A percentile compares a stretch with the other conserved stretches of the same genome.
Evolutionary conservation across 2,329 filamentous ascomycete species (phyloP).

Genomic region (Trichoderma oligosporum): DNA sequence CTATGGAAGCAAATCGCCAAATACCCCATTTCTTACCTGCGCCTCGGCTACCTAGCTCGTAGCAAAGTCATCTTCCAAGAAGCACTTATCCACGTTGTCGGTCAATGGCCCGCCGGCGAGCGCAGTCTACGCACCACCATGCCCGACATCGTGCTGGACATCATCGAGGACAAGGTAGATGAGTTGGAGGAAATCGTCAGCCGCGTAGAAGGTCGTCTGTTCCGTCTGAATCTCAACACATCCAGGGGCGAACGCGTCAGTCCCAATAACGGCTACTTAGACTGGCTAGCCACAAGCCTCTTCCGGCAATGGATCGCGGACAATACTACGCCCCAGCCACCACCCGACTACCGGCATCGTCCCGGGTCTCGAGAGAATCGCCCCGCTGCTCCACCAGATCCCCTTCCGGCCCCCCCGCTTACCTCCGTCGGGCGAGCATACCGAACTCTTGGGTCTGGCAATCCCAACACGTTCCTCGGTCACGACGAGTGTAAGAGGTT

Average conservation of each 20-base stretch:
- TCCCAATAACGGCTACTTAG: slow-evolving; percentile 74
- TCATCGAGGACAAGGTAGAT: slow-evolving; percentile 93
- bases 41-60: slow-evolving; percentile 79
- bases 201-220: slow-evolving; percentile 75
- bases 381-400: slow-evolving; percentile 33
- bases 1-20: slow-evolving; percentile 97
- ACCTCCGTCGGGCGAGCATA: slow-evolving; percentile 69
- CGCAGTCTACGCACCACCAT: slow-evolving; percentile 71
- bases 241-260: slow-evolving; percentile 76
- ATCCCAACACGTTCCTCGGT: slow-evolving; percentile 60
- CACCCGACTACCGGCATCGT: slow-evolving; percentile 31
- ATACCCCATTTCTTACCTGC: slow-evolving; percentile 88
- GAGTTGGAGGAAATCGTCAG: slow-evolving; percentile 81
- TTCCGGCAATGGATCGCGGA: slow-evolving; percentile 94
- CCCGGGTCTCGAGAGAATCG: slow-evolving; percentile 30
- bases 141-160: slow-evolving; percentile 72
- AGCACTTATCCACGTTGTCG: slow-evolving; percentile 88
- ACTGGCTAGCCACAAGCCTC: slow-evolving; percentile 82
- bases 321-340: slow-evolving; percentile 69
- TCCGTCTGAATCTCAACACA: slow-evolving; percentile 75
- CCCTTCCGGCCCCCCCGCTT: slow-evolving; percentile 44
- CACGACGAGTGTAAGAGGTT: slow-evolving; percentile 91
- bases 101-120: slow-evolving; percentile 83
- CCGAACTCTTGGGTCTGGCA: slow-evolving; percentile 65
- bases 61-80: slow-evolving; percentile 82